Evolutionary conservation across 163 green algal species (phyloP).

Genomic region (Trebouxia gelatinosa): DNA sequence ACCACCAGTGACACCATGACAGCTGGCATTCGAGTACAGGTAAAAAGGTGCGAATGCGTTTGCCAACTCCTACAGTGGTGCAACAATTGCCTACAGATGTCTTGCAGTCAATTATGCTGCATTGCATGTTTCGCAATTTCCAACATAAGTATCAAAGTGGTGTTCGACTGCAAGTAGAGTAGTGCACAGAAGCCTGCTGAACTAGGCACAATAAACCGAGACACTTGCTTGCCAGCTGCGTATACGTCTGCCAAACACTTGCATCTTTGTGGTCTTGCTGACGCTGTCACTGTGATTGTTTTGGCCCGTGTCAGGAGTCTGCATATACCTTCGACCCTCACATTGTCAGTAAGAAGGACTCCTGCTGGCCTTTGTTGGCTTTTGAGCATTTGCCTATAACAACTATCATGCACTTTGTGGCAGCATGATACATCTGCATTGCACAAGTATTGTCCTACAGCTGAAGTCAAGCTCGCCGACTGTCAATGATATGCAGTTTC

Average conservation of each 20-base stretch:
- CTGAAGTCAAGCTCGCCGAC: background rate
- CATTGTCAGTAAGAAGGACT: background rate
- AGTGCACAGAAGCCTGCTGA: background rate
- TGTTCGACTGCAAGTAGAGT: background rate
- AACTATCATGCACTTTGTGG: background rate
- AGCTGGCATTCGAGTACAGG: background rate
- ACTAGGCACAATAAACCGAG: too few relatives aligned
- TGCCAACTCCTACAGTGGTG: too few relatives aligned
- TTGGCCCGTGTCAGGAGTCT: background rate
- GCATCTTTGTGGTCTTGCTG: too few relatives aligned
- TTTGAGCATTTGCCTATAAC: background rate
- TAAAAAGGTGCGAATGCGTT: conserved; percentile 27
- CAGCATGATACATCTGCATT: background rate
- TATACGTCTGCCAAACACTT: too few relatives aligned
- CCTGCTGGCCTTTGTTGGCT: background rate
- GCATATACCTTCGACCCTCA: background rate
- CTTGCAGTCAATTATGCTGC: background rate
- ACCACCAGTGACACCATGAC: conserved; percentile 3
- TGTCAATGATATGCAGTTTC: conserved; percentile 14
- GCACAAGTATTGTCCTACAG: background rate
- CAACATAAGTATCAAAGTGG: background rate
- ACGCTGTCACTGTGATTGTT: too few relatives aligned
- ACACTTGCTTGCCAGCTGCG: too few relatives aligned
- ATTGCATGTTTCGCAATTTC: background rate
- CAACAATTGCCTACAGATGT: too few relatives aligned